Evolutionary conservation across 2,329 filamentous ascomycete species (phyloP).

Genomic region (Clonostachys rhizophaga): DNA sequence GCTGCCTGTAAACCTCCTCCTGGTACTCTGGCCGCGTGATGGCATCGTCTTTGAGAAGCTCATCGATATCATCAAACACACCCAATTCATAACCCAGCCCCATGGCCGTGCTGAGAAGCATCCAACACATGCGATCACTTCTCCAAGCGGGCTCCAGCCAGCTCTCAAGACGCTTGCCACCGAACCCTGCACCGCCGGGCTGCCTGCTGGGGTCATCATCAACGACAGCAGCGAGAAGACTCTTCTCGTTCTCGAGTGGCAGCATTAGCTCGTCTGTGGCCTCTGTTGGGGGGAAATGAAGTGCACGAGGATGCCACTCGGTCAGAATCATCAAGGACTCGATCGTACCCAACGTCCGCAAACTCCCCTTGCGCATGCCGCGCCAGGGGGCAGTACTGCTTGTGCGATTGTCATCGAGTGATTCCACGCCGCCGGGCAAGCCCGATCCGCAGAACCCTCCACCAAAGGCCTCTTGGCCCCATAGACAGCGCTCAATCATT

Average conservation of each 20-base stretch:
- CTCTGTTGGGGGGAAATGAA: slow-evolving; percentile 88
- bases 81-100: slow-evolving; percentile 90
- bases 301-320: slow-evolving; percentile 91
- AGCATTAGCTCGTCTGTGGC: slow-evolving; percentile 65
- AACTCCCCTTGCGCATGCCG: slow-evolving; percentile 68
- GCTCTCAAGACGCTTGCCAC: slow-evolving; percentile 82
- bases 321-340: slow-evolving; percentile 92
- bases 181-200: slow-evolving; percentile 51
- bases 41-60: slow-evolving; percentile 54
- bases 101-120: slow-evolving; percentile 88
- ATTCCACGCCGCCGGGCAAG: slow-evolving; percentile 18
- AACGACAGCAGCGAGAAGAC: background rate
- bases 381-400: slow-evolving; percentile 68
- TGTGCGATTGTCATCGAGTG: slow-evolving; percentile 51
- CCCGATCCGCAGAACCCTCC: slow-evolving; percentile 79
- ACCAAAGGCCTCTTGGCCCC: slow-evolving; percentile 94
- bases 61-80: slow-evolving; percentile 87
- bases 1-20: slow-evolving; percentile 71
- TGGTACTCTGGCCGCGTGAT: slow-evolving; percentile 63
- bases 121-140: slow-evolving; percentile 95
- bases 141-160: slow-evolving; percentile 97
- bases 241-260: slow-evolving; percentile 37
- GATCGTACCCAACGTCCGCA: slow-evolving; percentile 87
- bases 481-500: slow-evolving; percentile 93
- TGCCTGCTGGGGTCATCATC: slow-evolving; percentile 20